Evolutionary conservation across 768 basidiomycete species (phyloP), one percentile per base, ranked within the genome.

Genomic region (Coprinopsis strossmayeri): DNA sequence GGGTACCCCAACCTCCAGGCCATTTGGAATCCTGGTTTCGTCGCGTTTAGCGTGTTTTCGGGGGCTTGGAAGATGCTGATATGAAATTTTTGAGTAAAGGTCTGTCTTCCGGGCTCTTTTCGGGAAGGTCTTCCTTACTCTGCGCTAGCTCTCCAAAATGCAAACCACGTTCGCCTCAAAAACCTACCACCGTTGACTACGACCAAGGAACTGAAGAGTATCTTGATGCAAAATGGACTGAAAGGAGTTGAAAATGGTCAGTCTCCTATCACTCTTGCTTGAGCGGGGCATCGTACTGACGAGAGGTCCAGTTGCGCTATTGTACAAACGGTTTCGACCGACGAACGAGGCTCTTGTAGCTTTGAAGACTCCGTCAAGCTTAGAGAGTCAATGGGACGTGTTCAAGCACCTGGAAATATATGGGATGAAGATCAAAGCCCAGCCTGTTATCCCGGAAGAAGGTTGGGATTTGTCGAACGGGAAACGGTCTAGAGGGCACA

Each of bases 281-380:
- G 37, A 9, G 10, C 28, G 20, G 47, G 3, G 35, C 32, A n/a
- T n/a, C n/a, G n/a, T n/a, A n/a, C n/a, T n/a, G n/a, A n/a, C n/a
- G n/a, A n/a, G n/a, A n/a, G 30, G 7, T 51, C 15, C 52, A 87
- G 86, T 82, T 21, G 68, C 74, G 17, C 57, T 87, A 24, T 69
- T 81, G 45, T 86, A 90, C 56, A 55, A 69, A 32, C 73, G 73
- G 45, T 85, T 86, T 63, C 58, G 65, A 20, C 82, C 84, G 5
- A 79, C 77, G 1, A 77, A 80, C 25, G 64, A 65, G 18, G 87
- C 84, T 5, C 66, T 76, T 54, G 61, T 91, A 40, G 76, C 78
- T 12, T 62, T 88, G 48, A 61, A 71, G 10, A 66, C 71, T 28
- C 63, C 77, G 1, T 68, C 78, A 18, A 73, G 66, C 53, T 57